A percentile compares a stretch with the other conserved stretches of the same genome.
These are phyloP conservation scores for Suillus subaureus DNA, from an alignment of 768 basidiomycete species.

Conservation along the genomic window DNA sequence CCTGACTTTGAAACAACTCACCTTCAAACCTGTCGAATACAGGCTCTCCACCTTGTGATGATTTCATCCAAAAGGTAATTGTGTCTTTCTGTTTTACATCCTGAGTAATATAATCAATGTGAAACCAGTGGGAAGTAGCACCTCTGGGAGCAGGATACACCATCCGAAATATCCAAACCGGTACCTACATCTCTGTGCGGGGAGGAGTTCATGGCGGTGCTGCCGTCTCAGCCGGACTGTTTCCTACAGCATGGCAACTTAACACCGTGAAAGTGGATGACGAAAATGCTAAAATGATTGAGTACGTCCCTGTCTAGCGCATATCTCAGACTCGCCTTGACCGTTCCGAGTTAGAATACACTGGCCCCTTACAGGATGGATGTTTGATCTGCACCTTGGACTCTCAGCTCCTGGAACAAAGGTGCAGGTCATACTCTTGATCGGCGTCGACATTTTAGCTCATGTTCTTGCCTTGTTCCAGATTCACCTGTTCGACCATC, in stretches of 20 bases:
- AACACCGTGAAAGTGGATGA: slow-evolving; percentile 27
- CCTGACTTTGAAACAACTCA: background rate
- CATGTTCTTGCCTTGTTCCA: background rate
- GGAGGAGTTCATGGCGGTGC: background rate
- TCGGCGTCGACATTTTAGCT: background rate
- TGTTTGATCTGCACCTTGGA: slow-evolving; percentile 30
- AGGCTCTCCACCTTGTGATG: slow-evolving; percentile 34
- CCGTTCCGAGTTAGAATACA: slow-evolving; percentile 21
- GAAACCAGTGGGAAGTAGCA: slow-evolving; percentile 30
- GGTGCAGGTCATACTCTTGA: slow-evolving; percentile 13
- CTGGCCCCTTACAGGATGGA: slow-evolving; percentile 31
- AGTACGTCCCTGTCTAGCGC: slow-evolving; percentile 16
- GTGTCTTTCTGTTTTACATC: background rate
- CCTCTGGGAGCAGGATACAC: slow-evolving; percentile 31
- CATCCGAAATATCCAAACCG: slow-evolving; percentile 33
- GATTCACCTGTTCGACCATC: background rate
- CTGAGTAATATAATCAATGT: background rate
- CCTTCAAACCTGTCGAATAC: background rate
- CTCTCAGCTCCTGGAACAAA: slow-evolving; percentile 32
- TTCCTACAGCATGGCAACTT: slow-evolving; percentile 30
- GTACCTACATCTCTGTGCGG: slow-evolving; percentile 31
- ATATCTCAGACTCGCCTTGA: background rate
- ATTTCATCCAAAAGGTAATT: slow-evolving; percentile 30
- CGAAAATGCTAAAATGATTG: slow-evolving; percentile 30
- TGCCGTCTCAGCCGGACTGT: slow-evolving; percentile 27